Base-by-base conservation (phyloP, 1,284 basidiomycete genomes). In the Puccinia hordei region DNA sequence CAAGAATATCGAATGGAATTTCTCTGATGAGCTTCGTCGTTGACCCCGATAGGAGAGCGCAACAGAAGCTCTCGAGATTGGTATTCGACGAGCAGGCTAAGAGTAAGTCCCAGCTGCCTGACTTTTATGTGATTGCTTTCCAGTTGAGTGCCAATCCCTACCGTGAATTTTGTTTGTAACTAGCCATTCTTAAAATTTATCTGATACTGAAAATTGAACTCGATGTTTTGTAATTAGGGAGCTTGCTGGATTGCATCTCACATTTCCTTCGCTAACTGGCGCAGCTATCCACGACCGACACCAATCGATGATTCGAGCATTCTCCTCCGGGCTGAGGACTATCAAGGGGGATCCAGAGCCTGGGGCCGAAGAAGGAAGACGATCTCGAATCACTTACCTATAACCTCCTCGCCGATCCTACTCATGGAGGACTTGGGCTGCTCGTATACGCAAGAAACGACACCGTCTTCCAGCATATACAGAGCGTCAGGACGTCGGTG, bases 91-190 rank as follows among this genome's bases (percentile, higher is more conserved):
- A 73, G 71, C 41, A 72, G 33, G 3, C 35, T 15, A 10, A 33
- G 5, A 55, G 73, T 69, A 19, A 41, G 35, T 33, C 53, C 17
- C 57, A 80, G n/a, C 69, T 80, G 10, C 55, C 77, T 35, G 77
- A 80, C 44, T 51, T 80, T 38, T 80, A 72, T 41, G 77, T 73
- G 51, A 71, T 80, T 53, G 66, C 51, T 2, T 80, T 80, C 55
- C 77, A 80, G 77, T 80, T 71, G 44, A 72, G 68, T 63, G 15
- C 9, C 12, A 17, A 53, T 71, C 46, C 33, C n/a, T 53, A 19
- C 33, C 8, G 24, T 33, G 46, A 51, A 19, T 51, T 71, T 30
- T 4, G 6, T 12, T 9, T 24, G n/a, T 30, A 4, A 17, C 19
- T 51, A 19, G 2, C 12, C 8, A 17, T 44, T 1, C 33, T 15